Evolutionary conservation across 1,139 yeast species (phyloP), one percentile per base, ranked within the genome.

Genomic region (Meyerozyma sp.): DNA sequence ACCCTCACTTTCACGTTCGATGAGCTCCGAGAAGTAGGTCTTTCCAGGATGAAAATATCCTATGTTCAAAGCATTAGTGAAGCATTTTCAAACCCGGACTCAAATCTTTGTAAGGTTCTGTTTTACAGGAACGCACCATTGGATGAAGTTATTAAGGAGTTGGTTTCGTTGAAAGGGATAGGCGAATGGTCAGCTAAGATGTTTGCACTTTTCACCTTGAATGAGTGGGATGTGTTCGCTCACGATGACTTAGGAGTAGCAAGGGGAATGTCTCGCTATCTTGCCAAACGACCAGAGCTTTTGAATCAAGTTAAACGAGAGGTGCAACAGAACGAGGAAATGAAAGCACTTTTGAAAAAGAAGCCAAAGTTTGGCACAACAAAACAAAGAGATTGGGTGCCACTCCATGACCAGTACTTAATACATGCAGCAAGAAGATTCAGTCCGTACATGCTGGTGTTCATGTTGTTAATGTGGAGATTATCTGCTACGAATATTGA

Each of bases 131-230:
- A 47, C 0, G 56, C 63, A 21, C 42, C 59, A 8, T 68, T 71
- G 42, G 73, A 70, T n/a, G 84, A 73, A 28, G 68, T 87, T 3
- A 67, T 78, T 1, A 76, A 74, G 20, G 79, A 74, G 45, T 62
- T 89, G 43, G 79, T 81, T 1, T 54, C 56, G 34, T 66, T 89
- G 44, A 86, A 88, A 56, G 97, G 97, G 0, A 77, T 90, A 29
- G 97, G 97, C 0, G 77, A 81, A 1, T 90, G 98, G 98, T 81
- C 91, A 8, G 94, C 95, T 0, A 86, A 84, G 46, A 90, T 90
- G 96, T 90, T 89, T 63, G 65, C 85, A 14, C 59, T 84, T 18
- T 88, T 89, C 57, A 84, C 86, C 0, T 64, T 90, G 40, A 74
- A 74, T 28, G 74, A 86, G 46, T 58, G 77, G 58, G 83, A 90